Percentiles rank a stretch among this genome's conserved stretches.
phyloP scores from a whole-genome alignment of 371 early-diverging fungal species.

The Basidiobolus meristosporus region DNA sequence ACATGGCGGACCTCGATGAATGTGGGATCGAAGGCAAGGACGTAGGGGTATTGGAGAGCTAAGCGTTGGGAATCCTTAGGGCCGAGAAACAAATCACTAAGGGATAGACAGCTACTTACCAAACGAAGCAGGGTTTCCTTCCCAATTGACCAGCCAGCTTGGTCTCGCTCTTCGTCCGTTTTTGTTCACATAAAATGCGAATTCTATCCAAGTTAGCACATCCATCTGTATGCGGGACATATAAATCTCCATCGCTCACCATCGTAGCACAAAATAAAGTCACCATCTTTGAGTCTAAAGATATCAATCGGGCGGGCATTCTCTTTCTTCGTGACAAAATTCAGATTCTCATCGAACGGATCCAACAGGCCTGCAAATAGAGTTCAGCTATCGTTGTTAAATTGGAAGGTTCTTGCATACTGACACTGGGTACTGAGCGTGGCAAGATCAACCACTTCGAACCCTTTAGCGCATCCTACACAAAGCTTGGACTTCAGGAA shows the following conservation, averaged over 20 bases:
- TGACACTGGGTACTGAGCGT: constrained; percentile 44
- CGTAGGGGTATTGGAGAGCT: constrained; percentile 60
- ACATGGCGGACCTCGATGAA: constrained; percentile 82
- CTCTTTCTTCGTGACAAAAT: constrained; percentile 61
- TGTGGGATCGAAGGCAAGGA: constrained; percentile 71
- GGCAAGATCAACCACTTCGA: constrained; percentile 78
- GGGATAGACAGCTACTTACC: constrained; percentile 9
- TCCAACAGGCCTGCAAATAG: constrained; percentile 32
- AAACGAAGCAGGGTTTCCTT: constrained; percentile 49
- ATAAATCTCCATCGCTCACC: constrained; percentile 34
- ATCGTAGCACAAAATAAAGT: constrained; percentile 80
- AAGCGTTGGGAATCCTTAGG: constrained; percentile 10
- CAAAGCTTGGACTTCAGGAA: constrained; percentile 63
- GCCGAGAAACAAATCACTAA: not conserved
- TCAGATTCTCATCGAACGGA: constrained; percentile 54
- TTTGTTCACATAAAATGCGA: constrained; percentile 77
- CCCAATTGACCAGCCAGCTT: constrained; percentile 62
- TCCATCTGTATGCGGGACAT: too few species aligned
- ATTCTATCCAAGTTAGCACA: constrained; percentile 18
- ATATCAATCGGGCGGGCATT: constrained; percentile 59
- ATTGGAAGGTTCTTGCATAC: too few species aligned
- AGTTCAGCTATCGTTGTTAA: too few species aligned
- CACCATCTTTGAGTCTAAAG: constrained; percentile 49
- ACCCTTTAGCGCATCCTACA: constrained; percentile 76
- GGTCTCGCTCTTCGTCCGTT: constrained; percentile 54